phyloP scores from a whole-genome alignment of 768 basidiomycete genomes.

The Boletellus sp. region DNA sequence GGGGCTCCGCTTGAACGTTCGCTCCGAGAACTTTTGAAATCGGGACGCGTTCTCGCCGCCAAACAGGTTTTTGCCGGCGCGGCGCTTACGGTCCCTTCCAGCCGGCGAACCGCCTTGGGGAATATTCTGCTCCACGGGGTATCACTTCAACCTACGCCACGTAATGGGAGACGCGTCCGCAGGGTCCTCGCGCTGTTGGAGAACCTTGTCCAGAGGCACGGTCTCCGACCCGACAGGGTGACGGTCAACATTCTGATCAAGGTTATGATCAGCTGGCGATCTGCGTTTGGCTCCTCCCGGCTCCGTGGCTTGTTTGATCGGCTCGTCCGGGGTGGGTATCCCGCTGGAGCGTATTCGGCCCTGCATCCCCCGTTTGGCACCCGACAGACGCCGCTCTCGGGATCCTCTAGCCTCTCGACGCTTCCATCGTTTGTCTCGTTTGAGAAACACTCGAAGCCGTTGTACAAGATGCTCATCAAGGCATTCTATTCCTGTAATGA shows the following conservation, averaged over 20 bases:
- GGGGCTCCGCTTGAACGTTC: constrained; percentile 12
- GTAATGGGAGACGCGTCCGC: constrained; percentile 46
- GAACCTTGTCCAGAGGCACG: constrained; percentile 40
- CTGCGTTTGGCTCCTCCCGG: constrained; percentile 38
- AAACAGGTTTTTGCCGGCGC: constrained; percentile 37
- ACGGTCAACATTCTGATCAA: constrained; percentile 70
- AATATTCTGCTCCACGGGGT: constrained; percentile 55
- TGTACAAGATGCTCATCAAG: constrained; percentile 72
- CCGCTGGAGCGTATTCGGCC: constrained; percentile 31
- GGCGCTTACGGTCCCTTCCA: constrained; percentile 26
- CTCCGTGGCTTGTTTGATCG: constrained; percentile 63
- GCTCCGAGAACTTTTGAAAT: constrained; percentile 24
- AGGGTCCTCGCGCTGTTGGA: constrained; percentile 39
- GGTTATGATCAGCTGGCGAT: constrained; percentile 51
- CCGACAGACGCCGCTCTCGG: constrained; percentile 10
- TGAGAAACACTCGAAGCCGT: constrained; percentile 56
- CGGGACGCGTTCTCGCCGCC: constrained; percentile 42
- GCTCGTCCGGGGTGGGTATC: constrained; percentile 58
- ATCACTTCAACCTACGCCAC: constrained; percentile 29
- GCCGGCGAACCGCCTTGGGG: constrained; percentile 43
- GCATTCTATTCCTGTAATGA: constrained; percentile 59
- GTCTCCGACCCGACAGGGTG: constrained; percentile 60
- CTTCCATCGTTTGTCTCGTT: constrained; percentile 48
- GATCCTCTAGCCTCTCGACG: constrained; percentile 32
- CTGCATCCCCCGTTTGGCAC: constrained; percentile 47